Conservation (phyloP, 2,329 filamentous ascomycete genomes). For the Hymenoscyphus salicellus region DNA sequence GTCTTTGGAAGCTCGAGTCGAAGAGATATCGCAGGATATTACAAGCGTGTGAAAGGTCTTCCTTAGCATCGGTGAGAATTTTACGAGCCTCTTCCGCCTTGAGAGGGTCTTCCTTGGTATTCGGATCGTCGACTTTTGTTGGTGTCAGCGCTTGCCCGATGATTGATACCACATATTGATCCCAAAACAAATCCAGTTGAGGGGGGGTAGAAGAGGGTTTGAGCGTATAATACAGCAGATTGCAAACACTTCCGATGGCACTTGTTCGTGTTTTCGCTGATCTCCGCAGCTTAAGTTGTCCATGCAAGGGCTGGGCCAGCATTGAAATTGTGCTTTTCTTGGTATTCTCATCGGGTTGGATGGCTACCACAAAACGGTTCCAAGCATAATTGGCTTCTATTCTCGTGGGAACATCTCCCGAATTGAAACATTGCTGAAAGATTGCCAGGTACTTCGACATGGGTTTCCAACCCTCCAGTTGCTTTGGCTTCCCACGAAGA, state of each 20-base stretch:
- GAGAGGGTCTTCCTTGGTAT: slow-evolving; percentile 36
- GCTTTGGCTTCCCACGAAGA: slow-evolving; percentile 58
- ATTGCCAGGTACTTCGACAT: slow-evolving; percentile 73
- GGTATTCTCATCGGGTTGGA: slow-evolving; percentile 61
- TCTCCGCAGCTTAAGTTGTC: slow-evolving; percentile 64
- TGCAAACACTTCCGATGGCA: slow-evolving; percentile 70
- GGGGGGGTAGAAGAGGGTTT: slow-evolving; percentile 63
- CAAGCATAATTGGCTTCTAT: slow-evolving; percentile 79
- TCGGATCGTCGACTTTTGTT: slow-evolving; percentile 22
- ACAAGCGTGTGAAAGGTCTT: slow-evolving; percentile 57
- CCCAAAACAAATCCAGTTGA: slow-evolving; percentile 77
- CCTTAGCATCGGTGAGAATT: slow-evolving; percentile 35
- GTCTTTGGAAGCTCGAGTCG: slow-evolving; percentile 50
- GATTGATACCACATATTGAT: slow-evolving; percentile 65
- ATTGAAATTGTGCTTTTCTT: slow-evolving; percentile 56
- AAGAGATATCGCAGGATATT: slow-evolving; percentile 72
- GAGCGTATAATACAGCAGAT: slow-evolving; percentile 78
- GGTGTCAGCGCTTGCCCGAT: slow-evolving; percentile 54
- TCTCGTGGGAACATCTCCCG: slow-evolving; percentile 66
- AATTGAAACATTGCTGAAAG: slow-evolving; percentile 82
- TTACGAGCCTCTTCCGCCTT: too few relatives aligned
- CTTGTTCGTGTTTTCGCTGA: slow-evolving; percentile 48
- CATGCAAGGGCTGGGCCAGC: slow-evolving; percentile 65
- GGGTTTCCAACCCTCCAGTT: slow-evolving; percentile 66
- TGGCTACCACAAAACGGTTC: slow-evolving; percentile 76